Evolutionary conservation across 768 basidiomycete genomes (phyloP).

Genomic region (Pisolithus tinctorius): DNA sequence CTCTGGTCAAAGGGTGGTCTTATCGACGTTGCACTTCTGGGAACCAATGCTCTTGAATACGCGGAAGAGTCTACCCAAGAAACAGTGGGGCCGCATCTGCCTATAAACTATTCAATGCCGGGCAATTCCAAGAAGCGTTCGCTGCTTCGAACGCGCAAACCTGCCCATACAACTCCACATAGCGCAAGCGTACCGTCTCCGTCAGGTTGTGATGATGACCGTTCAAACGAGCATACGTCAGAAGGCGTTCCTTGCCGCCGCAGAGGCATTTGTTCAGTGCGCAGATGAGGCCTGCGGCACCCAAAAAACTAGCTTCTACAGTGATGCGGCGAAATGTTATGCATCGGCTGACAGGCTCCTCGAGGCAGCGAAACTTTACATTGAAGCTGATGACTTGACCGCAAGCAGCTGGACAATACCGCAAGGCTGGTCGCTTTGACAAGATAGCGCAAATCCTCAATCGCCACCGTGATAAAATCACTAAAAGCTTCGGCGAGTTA

Average conservation of each 20-base stretch:
- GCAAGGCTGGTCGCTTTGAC: conserved; percentile 43
- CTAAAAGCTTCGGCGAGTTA: background rate
- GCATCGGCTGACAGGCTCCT: conserved; percentile 31
- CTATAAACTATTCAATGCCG: conserved; percentile 30
- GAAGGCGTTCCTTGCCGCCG: conserved; percentile 40
- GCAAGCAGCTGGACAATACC: conserved; percentile 39
- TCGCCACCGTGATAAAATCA: background rate
- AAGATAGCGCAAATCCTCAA: conserved; percentile 38
- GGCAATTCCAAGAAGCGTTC: conserved; percentile 41
- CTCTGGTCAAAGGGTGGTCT: conserved; percentile 44
- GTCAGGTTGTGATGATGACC: conserved; percentile 39
- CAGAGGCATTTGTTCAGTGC: conserved; percentile 42
- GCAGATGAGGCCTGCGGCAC: conserved; percentile 26
- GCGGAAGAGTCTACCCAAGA: conserved; percentile 44
- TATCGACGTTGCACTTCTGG: conserved; percentile 42
- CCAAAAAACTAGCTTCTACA: conserved; percentile 31
- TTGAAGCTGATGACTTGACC: conserved; percentile 35
- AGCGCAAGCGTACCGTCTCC: conserved; percentile 47
- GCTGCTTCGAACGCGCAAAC: conserved; percentile 45
- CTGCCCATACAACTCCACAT: conserved; percentile 37
- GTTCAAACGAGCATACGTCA: conserved; percentile 20
- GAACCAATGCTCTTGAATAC: conserved; percentile 42
- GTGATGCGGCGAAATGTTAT: conserved; percentile 42
- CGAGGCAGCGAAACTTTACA: conserved; percentile 40
- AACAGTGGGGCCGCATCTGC: conserved; percentile 42